A percentile compares a stretch with the other conserved stretches of the same genome.
Evolutionary conservation across 2,329 filamentous ascomycete genomes (phyloP).

Genomic region (Sarocladium oryzae): DNA sequence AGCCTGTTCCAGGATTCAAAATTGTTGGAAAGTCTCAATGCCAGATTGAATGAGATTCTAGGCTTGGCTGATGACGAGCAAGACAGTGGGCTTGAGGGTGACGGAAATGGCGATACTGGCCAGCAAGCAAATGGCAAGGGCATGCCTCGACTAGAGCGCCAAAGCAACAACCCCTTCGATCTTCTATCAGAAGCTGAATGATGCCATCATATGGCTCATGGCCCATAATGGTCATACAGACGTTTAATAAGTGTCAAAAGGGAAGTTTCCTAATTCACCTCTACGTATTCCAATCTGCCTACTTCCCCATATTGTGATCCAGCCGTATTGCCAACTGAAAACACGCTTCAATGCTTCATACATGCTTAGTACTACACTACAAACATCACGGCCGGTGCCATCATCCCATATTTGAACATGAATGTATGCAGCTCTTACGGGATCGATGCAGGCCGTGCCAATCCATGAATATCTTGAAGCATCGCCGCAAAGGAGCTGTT

Average conservation of each 20-base stretch:
- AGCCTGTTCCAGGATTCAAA: slow-evolving; percentile 16
- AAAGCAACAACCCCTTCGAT: slow-evolving; percentile 18
- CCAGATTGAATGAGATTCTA: slow-evolving; percentile 16
- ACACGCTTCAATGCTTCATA: background rate
- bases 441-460: background rate
- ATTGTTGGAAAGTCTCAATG: slow-evolving; percentile 10
- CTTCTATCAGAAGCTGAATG: slow-evolving; percentile 16
- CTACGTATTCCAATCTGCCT: too few relatives aligned
- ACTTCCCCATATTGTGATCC: background rate
- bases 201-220: too few relatives aligned
- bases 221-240: background rate
- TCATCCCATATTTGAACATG: background rate
- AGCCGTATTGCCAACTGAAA: background rate
- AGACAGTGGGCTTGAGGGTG: background rate
- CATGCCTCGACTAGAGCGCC: slow-evolving; percentile 6
- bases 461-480: slow-evolving; percentile 29
- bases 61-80: slow-evolving; percentile 10
- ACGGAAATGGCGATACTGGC: background rate
- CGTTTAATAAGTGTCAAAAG: background rate
- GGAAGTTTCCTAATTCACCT: background rate
- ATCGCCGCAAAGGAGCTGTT: slow-evolving; percentile 19
- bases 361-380: background rate
- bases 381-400: background rate
- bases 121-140: slow-evolving; percentile 9
- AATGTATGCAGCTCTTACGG: background rate